Conservation (phyloP, 371 early-diverging fungal genomes). For the Scutellospora calospora region DNA sequence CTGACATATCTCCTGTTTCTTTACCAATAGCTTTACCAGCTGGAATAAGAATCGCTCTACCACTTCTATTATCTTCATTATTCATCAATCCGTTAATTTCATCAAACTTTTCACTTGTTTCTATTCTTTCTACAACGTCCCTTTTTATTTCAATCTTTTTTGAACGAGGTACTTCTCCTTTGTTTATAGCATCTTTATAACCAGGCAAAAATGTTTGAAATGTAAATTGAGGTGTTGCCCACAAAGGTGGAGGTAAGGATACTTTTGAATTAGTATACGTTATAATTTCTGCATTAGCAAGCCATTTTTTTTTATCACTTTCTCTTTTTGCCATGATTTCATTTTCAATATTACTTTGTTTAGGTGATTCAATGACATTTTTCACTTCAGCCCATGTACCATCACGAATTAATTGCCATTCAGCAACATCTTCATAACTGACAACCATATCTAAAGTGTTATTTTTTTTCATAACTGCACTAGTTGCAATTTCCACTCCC, state of each 20-base stretch:
- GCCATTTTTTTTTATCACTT: constrained; percentile 20
- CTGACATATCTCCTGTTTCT: constrained; percentile 30
- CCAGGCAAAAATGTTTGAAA: constrained; percentile 35
- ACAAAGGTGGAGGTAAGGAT: constrained; percentile 39
- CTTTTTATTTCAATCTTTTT: constrained; percentile 33
- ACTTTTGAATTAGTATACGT: constrained; percentile 38
- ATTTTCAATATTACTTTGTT: neutral
- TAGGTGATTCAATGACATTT: constrained; percentile 23
- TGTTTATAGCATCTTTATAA: constrained; percentile 19
- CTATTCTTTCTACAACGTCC: constrained; percentile 11
- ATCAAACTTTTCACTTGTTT: neutral
- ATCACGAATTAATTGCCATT: constrained; percentile 45
- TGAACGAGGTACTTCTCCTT: constrained; percentile 32
- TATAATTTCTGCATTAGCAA: constrained; percentile 39
- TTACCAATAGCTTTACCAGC: constrained; percentile 23
- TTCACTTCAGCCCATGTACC: constrained; percentile 42
- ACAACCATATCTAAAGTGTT: constrained; percentile 23
- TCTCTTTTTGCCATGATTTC: constrained; percentile 22
- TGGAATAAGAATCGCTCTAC: constrained; percentile 22
- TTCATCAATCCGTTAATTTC: constrained; percentile 21
- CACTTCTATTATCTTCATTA: neutral
- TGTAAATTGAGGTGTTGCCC: constrained; percentile 27
- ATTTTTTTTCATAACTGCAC: neutral
- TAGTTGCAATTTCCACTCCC: neutral
- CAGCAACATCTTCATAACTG: constrained; percentile 45